Conservation (phyloP, 2,329 filamentous ascomycete genomes). For the Aureobasidium subglaciale region DNA sequence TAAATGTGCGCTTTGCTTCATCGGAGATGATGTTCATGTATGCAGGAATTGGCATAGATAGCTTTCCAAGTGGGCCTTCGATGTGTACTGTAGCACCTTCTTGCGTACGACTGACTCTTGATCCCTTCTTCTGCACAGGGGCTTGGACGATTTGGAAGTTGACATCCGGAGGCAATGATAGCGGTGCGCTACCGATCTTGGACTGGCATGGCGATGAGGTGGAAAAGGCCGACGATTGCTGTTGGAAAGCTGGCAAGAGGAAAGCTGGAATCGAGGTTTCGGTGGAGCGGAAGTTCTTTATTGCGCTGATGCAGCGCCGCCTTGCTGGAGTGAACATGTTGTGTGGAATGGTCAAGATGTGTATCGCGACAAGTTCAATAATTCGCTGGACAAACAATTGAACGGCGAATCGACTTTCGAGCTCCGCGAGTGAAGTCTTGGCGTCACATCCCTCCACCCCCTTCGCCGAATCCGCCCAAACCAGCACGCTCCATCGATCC, state of each 20-base stretch:
- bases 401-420: neutral
- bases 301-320: slow-evolving; percentile 45
- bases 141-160: slow-evolving; percentile 59
- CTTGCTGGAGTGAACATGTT: slow-evolving; percentile 60
- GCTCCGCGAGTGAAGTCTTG: slow-evolving; percentile 3
- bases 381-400: neutral
- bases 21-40: slow-evolving; percentile 71
- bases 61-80: slow-evolving; percentile 71
- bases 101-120: slow-evolving; percentile 55
- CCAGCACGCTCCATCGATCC: neutral
- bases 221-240: slow-evolving; percentile 56
- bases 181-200: slow-evolving; percentile 76
- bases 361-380: neutral
- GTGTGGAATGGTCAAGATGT: slow-evolving; percentile 13
- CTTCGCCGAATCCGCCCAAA: neutral
- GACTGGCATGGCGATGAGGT: slow-evolving; percentile 60
- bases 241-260: slow-evolving; percentile 64
- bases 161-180: slow-evolving; percentile 78
- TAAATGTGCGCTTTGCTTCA: slow-evolving; percentile 53
- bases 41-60: slow-evolving; percentile 70
- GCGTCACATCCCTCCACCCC: neutral
- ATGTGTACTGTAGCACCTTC: slow-evolving; percentile 64
- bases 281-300: neutral
- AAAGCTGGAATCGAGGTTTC: slow-evolving; percentile 56
- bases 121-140: slow-evolving; percentile 51